Evolutionary conservation across 768 basidiomycete genomes (phyloP), one percentile per base, ranked within the genome.

Genomic region (Naganishia friedmannii): DNA sequence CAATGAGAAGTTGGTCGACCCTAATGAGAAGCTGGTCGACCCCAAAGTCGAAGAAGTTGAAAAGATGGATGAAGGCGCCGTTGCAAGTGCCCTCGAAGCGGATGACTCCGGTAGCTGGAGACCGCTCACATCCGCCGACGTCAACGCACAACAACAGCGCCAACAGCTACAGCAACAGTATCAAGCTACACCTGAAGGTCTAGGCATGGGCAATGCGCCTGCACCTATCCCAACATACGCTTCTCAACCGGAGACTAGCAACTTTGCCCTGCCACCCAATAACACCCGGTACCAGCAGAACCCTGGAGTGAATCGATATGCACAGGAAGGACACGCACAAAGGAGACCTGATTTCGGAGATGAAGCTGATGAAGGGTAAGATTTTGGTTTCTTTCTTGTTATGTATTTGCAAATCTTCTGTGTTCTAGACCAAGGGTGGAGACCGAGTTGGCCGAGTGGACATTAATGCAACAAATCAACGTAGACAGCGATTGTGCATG

Each of bases 351-450:
- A 19, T 86, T 91, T 39, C 90, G 90, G 21, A 89, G 93, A 96
- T 81, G 93, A 92, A 91, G 92, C 93, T 81, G 94, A 96, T 75
- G 93, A 95, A 90, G 93, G 93, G 94, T 97, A 87, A 92, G 93
- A 86, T 66, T 67, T 73, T 73, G 70, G 58, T 70, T 67, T 15
- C 32, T 58, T n/a, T 34, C 2, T 34, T 8, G 15, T 12, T 9
- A 23, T 21, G 57, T 58, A 31, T 39, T 17, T 45, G 54, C 29
- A 15, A 29, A 34, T 31, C 6, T 55, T 31, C 28, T 29, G 29
- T 55, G 28, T 26, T 29, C 13, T 29, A 55, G 54, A 55, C 54
- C 3, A n/a, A 51, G 17, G 48, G 48, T n/a, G 23, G 23, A 23
- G 23, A n/a, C 23, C 48, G 19, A 21, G 48, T 21, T 26, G 19